phyloP scores from a whole-genome alignment of 345 rosid genomes.

The Carallia pectinifolia region DNA sequence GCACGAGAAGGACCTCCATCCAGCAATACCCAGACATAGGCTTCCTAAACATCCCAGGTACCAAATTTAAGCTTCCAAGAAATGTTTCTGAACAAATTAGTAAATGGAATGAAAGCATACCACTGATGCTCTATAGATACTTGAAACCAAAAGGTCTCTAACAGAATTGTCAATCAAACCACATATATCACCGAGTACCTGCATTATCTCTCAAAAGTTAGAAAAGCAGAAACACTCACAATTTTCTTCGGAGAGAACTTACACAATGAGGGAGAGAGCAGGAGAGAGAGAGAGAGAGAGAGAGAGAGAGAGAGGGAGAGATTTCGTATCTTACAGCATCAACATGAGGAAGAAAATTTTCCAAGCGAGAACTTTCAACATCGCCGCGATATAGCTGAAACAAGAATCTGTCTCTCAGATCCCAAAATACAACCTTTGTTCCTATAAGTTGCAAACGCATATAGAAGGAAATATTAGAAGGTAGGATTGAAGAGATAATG shows the following conservation, averaged over 20 bases:
- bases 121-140: constrained; percentile 71
- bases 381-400: constrained; percentile 61
- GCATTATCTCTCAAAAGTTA: constrained; percentile 23
- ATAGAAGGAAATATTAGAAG: not conserved
- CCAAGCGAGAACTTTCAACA: constrained; percentile 80
- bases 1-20: constrained; percentile 97
- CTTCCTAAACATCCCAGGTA: constrained; percentile 50
- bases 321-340: constrained; percentile 59
- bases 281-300: not conserved
- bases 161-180: constrained; percentile 67
- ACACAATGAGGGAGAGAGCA: not conserved
- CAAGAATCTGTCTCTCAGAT: constrained; percentile 74
- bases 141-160: constrained; percentile 79
- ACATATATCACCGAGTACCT: constrained; percentile 84
- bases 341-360: constrained; percentile 61
- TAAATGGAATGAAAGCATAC: constrained; percentile 30
- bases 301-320: constrained; percentile 14
- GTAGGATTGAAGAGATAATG: no score
- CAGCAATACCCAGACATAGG: constrained; percentile 74
- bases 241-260: not conserved
- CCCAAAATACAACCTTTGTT: constrained; percentile 82
- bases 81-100: not conserved
- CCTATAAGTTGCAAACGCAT: constrained; percentile 46
- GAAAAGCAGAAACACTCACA: constrained; percentile 12
- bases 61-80: constrained; percentile 6